A percentile compares a stretch with the other conserved stretches of the same genome.
Conservation (phyloP, 176 grass and related monocot species). For the Chloris gayana region DNA sequence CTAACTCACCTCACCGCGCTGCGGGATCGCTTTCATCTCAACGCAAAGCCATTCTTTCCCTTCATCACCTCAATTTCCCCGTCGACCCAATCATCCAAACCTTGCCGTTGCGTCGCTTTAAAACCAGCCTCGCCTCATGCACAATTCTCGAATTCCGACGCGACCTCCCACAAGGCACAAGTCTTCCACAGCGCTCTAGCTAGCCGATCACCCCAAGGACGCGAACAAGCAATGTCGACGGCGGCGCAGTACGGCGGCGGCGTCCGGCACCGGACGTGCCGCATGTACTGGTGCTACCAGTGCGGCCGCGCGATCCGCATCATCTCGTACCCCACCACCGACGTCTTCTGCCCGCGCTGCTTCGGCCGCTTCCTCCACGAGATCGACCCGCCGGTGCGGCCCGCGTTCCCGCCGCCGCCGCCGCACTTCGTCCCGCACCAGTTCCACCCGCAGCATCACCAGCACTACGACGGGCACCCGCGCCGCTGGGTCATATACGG, state of each 20-base stretch:
- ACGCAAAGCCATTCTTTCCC: constrained; percentile 75
- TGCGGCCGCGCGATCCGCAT: constrained; percentile 85
- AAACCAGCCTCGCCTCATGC: constrained; percentile 35
- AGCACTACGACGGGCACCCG: constrained; percentile 45
- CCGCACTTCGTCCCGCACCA: constrained; percentile 43
- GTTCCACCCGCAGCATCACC: constrained; percentile 35
- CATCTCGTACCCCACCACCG: constrained; percentile 72
- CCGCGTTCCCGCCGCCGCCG: constrained; percentile 30
- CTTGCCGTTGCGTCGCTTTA: neutral
- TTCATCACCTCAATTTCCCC: neutral
- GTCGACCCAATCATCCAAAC: constrained; percentile 3
- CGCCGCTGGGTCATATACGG: constrained; percentile 54
- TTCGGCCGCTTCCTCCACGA: constrained; percentile 90
- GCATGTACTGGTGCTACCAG: constrained; percentile 88
- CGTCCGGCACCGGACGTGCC: constrained; percentile 64
- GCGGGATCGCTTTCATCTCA: constrained; percentile 75
- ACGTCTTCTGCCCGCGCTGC: constrained; percentile 92
- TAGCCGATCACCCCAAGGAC: neutral
- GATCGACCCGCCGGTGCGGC: constrained; percentile 60
- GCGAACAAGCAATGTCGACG: constrained; percentile 15
- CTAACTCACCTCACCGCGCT: neutral
- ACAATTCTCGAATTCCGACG: neutral
- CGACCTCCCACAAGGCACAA: neutral
- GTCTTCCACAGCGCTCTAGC: neutral
- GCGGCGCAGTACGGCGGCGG: constrained; percentile 29